Percentiles rank a stretch among this genome's conserved stretches.
phyloP scores from a whole-genome alignment of 345 rosid genomes.

The Draba incana region DNA sequence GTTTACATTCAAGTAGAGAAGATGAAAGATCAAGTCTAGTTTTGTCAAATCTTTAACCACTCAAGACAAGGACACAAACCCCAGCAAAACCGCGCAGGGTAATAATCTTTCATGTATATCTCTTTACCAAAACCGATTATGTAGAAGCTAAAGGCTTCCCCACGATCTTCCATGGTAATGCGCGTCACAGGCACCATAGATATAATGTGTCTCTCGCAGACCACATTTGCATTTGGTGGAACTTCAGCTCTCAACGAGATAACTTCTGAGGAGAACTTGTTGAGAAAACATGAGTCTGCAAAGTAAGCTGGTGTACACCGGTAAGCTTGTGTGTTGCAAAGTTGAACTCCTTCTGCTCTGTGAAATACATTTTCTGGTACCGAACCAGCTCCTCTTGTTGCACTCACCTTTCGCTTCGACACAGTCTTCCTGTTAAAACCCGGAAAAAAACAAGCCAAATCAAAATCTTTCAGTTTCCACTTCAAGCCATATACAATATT shows the following conservation, averaged over 20 bases:
- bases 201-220: constrained; percentile 86
- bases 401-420: constrained; percentile 77
- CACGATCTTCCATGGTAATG: constrained; percentile 77
- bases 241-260: constrained; percentile 73
- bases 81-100: constrained; percentile 89
- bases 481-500: not conserved
- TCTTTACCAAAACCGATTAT: constrained; percentile 83
- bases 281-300: constrained; percentile 88
- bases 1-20: not conserved
- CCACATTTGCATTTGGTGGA: constrained; percentile 71
- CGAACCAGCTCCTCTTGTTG: constrained; percentile 90
- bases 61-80: constrained; percentile 94
- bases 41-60: constrained; percentile 66
- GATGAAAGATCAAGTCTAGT: not conserved
- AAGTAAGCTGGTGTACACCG: constrained; percentile 90
- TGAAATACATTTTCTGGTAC: constrained; percentile 94
- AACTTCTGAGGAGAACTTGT: constrained; percentile 86
- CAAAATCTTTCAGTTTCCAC: not conserved
- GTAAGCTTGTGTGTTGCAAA: constrained; percentile 92
- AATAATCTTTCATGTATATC: constrained; percentile 87
- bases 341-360: constrained; percentile 87
- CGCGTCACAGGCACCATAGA: constrained; percentile 93
- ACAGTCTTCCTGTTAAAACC: constrained; percentile 68
- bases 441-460: not conserved
- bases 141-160: constrained; percentile 78